Conservation (phyloP, 2,329 filamentous ascomycete genomes). For the Raffaelea deltoideospora region DNA sequence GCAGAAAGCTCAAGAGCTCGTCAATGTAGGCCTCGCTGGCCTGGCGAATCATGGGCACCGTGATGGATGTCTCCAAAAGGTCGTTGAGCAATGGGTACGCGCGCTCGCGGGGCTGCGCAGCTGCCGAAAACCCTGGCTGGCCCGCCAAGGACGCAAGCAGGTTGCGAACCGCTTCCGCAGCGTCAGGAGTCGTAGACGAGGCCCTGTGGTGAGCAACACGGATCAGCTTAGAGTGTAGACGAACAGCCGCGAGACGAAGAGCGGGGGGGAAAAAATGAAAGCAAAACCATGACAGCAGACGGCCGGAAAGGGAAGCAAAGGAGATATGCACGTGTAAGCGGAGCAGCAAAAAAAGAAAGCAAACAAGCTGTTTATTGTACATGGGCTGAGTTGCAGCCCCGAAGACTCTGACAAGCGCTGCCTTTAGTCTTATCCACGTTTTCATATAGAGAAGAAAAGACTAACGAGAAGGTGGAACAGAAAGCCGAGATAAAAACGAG, state of each 20-base stretch:
- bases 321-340: neutral
- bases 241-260: neutral
- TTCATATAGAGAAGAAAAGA: too few relatives aligned
- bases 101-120: slow-evolving; percentile 35
- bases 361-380: neutral
- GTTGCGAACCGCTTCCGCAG: slow-evolving; percentile 68
- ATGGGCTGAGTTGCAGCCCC: too few relatives aligned
- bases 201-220: slow-evolving; percentile 28
- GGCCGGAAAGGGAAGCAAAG: neutral
- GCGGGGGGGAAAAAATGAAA: neutral
- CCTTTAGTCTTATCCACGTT: too few relatives aligned
- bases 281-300: neutral
- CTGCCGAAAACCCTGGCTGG: slow-evolving; percentile 25
- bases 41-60: slow-evolving; percentile 57
- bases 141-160: slow-evolving; percentile 72
- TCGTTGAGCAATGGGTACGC: slow-evolving; percentile 75
- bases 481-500: too few relatives aligned
- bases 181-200: slow-evolving; percentile 46
- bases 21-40: slow-evolving; percentile 55
- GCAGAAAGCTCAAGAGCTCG: slow-evolving; percentile 61
- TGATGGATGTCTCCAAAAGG: slow-evolving; percentile 63
- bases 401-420: too few relatives aligned
- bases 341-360: neutral
- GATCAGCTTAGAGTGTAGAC: neutral
- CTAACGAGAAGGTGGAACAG: too few relatives aligned